Conservation (phyloP, 371 early-diverging fungal species). For the Mortierella sp. region DNA sequence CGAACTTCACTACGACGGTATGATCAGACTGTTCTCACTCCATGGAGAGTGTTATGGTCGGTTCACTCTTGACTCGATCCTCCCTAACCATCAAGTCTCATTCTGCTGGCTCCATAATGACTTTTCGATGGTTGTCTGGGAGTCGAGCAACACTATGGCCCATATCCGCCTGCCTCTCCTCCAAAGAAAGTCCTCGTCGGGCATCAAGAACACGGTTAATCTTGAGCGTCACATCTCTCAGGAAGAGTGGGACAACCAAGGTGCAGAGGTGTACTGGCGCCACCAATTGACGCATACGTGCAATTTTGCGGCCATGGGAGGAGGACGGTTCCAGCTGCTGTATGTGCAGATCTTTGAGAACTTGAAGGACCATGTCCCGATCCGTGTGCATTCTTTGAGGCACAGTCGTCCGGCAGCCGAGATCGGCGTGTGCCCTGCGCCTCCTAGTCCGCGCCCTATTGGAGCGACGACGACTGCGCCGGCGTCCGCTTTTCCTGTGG, state of each 20-base stretch:
- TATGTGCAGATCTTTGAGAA: slow-evolving; percentile 61
- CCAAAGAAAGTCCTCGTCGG: slow-evolving; percentile 13
- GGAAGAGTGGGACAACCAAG: slow-evolving; percentile 55
- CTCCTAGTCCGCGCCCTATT: background rate
- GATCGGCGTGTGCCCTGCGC: background rate
- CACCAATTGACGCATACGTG: slow-evolving; percentile 53
- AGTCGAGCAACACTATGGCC: slow-evolving; percentile 56
- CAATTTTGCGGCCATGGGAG: slow-evolving; percentile 66
- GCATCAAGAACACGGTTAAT: background rate
- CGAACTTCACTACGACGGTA: slow-evolving; percentile 51
- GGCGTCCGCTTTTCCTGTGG: background rate
- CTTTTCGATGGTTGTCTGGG: slow-evolving; percentile 57
- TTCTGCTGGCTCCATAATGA: slow-evolving; percentile 59
- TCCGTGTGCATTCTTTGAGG: slow-evolving; percentile 47
- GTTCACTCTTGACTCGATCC: slow-evolving; percentile 52
- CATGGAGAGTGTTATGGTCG: slow-evolving; percentile 53
- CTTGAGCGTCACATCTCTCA: slow-evolving; percentile 45
- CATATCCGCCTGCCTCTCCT: slow-evolving; percentile 52
- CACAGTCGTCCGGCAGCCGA: slow-evolving; percentile 12
- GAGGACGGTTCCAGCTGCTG: slow-evolving; percentile 73
- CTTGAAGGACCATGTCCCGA: slow-evolving; percentile 51
- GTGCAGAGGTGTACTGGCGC: slow-evolving; percentile 55
- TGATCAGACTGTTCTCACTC: slow-evolving; percentile 52
- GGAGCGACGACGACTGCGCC: background rate
- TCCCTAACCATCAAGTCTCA: slow-evolving; percentile 51